Evolutionary conservation across 2,329 filamentous ascomycete species (phyloP).

Genomic region (Colletotrichum viniferum): DNA sequence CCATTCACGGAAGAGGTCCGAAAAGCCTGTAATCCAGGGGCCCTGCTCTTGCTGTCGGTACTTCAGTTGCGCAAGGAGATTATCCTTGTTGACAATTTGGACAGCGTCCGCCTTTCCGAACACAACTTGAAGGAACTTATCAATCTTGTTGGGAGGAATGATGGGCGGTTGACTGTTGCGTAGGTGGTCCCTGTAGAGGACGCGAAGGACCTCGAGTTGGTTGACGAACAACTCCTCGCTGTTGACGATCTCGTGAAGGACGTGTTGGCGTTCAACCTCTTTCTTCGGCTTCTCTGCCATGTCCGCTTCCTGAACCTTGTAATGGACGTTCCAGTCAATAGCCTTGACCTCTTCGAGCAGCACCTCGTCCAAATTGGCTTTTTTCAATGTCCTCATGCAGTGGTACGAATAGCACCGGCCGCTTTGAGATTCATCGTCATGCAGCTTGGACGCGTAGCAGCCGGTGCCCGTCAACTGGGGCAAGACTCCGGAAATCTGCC

Average conservation of each 20-base stretch:
- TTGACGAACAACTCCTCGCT: conserved; percentile 92
- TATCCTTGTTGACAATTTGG: conserved; percentile 89
- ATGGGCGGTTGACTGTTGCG: conserved; percentile 76
- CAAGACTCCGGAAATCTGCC: conserved; percentile 83
- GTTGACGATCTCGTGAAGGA: conserved; percentile 92
- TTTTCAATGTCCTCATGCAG: conserved; percentile 92
- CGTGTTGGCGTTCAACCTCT: conserved; percentile 91
- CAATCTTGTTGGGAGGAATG: conserved; percentile 77
- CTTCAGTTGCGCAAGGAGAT: conserved; percentile 90
- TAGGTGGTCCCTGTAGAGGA: conserved; percentile 85
- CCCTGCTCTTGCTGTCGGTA: conserved; percentile 97
- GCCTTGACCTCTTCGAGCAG: conserved; percentile 71
- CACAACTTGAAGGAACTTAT: conserved; percentile 81
- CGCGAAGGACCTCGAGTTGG: conserved; percentile 83
- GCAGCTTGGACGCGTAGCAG: conserved; percentile 87
- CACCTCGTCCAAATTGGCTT: conserved; percentile 84
- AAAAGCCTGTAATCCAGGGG: conserved; percentile 92
- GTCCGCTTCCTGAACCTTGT: conserved; percentile 79
- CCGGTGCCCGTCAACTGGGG: conserved; percentile 92
- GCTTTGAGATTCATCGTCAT: conserved; percentile 65
- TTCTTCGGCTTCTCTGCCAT: conserved; percentile 77
- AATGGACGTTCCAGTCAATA: conserved; percentile 90
- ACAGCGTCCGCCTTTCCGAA: conserved; percentile 92
- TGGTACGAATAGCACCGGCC: conserved; percentile 92
- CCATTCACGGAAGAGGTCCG: conserved; percentile 98